phyloP scores from a whole-genome alignment of 352 stramenopile genomes.

The Aphanomyces stellatus region DNA sequence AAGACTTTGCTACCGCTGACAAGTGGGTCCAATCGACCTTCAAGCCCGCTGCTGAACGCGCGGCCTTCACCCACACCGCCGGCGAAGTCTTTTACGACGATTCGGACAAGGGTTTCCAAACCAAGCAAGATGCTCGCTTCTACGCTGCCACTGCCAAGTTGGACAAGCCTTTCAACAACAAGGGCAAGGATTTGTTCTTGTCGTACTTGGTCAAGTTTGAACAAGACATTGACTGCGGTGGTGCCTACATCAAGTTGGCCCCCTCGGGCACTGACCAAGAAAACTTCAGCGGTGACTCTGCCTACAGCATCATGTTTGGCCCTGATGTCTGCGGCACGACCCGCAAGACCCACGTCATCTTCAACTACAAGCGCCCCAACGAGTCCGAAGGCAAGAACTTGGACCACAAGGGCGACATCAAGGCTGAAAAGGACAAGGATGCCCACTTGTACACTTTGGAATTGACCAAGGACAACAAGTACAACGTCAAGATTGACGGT shows the following conservation, averaged over 20 bases:
- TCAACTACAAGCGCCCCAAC: constrained; percentile 95
- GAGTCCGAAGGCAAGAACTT: constrained; percentile 85
- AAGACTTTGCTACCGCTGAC: constrained; percentile 89
- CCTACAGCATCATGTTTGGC: constrained; percentile 98
- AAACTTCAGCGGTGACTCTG: constrained; percentile 92
- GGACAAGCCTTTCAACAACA: constrained; percentile 80
- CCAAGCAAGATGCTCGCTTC: constrained; percentile 92
- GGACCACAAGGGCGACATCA: constrained; percentile 84
- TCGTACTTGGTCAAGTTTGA: constrained; percentile 99
- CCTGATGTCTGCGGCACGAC: constrained; percentile 97
- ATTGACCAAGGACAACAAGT: constrained; percentile 96
- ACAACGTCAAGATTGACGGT: constrained; percentile 95
- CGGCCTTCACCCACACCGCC: constrained; percentile 90
- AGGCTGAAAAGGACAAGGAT: constrained; percentile 63
- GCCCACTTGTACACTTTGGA: constrained; percentile 98
- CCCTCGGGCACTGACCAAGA: constrained; percentile 84
- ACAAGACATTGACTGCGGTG: constrained; percentile 97
- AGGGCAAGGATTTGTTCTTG: constrained; percentile 86
- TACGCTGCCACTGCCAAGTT: constrained; percentile 95
- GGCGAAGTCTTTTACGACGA: constrained; percentile 89
- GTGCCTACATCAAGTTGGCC: constrained; percentile 99
- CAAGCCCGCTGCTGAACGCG: constrained; percentile 92
- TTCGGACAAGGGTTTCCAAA: constrained; percentile 93
- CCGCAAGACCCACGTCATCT: constrained; percentile 97
- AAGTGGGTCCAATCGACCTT: constrained; percentile 89